phyloP scores from a whole-genome alignment of 495 filamentous ascomycete species.

The Astrothelium macrocarpum region DNA sequence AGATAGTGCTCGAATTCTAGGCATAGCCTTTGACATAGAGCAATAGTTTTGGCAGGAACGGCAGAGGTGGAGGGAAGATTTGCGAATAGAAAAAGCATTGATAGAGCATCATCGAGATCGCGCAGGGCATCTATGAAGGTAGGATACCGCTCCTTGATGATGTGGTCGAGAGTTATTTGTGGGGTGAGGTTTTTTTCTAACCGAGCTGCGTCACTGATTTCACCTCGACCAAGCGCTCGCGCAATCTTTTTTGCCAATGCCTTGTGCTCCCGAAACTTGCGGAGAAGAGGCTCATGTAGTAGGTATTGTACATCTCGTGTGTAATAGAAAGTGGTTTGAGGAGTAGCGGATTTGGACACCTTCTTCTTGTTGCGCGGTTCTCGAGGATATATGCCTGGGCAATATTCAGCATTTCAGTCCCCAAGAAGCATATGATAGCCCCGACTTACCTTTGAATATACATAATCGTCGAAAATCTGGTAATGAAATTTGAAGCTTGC shows the following conservation, averaged over 20 bases:
- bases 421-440: not conserved
- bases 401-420: not conserved
- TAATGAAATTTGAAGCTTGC: constrained; percentile 93
- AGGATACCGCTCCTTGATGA: constrained; percentile 95
- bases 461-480: constrained; percentile 95
- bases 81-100: constrained; percentile 93
- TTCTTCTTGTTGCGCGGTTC: constrained; percentile 96
- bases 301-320: constrained; percentile 97
- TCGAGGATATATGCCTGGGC: constrained; percentile 79
- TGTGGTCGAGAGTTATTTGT: constrained; percentile 82
- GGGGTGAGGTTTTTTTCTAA: constrained; percentile 79
- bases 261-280: constrained; percentile 96
- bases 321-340: constrained; percentile 96
- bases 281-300: constrained; percentile 88
- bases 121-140: constrained; percentile 91
- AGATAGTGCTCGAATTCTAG: constrained; percentile 97
- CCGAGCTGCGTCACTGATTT: constrained; percentile 74
- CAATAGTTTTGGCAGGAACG: constrained; percentile 86
- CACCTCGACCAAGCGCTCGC: constrained; percentile 78
- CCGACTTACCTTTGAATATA: constrained; percentile 76
- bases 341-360: constrained; percentile 79
- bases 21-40: constrained; percentile 79
- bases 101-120: constrained; percentile 93
- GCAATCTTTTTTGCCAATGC: constrained; percentile 92
- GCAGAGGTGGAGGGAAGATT: constrained; percentile 82